These are phyloP conservation scores for Zizania latifolia DNA, from an alignment of 176 grass and related monocot species.

Conservation along the genomic window DNA sequence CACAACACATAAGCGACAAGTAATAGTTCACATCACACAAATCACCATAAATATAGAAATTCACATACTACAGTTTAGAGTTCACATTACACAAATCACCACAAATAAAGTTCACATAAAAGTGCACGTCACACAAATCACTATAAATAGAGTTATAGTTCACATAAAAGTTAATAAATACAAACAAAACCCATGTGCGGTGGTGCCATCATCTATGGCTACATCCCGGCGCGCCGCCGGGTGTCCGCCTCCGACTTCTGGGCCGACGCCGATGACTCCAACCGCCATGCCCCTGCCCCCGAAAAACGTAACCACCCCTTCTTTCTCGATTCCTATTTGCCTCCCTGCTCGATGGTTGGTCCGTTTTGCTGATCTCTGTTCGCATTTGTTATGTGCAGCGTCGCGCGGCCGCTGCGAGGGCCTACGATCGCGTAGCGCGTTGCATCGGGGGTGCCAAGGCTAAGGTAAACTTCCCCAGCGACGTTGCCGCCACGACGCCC, in stretches of 20 bases:
- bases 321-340: neutral
- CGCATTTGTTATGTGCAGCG: neutral
- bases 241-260: conserved; percentile 54
- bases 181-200: conserved; percentile 99
- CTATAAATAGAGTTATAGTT: too few species aligned
- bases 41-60: too few species aligned
- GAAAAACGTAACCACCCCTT: conserved; percentile 34
- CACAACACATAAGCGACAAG: too few species aligned
- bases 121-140: too few species aligned
- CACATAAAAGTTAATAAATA: too few species aligned
- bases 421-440: conserved; percentile 78
- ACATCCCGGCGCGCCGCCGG: conserved; percentile 44
- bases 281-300: neutral
- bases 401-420: conserved; percentile 66
- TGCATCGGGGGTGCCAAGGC: conserved; percentile 90
- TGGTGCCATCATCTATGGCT: conserved; percentile 78
- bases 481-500: neutral
- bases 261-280: conserved; percentile 29
- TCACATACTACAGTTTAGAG: too few species aligned
- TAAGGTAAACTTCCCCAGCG: conserved; percentile 90
- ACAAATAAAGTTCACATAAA: too few species aligned
- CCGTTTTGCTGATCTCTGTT: neutral
- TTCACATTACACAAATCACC: too few species aligned
- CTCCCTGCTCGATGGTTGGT: neutral
- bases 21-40: too few species aligned